Evolutionary conservation across 2,329 filamentous ascomycete genomes (phyloP).

Genomic region (Lasiodiplodia theobromae): DNA sequence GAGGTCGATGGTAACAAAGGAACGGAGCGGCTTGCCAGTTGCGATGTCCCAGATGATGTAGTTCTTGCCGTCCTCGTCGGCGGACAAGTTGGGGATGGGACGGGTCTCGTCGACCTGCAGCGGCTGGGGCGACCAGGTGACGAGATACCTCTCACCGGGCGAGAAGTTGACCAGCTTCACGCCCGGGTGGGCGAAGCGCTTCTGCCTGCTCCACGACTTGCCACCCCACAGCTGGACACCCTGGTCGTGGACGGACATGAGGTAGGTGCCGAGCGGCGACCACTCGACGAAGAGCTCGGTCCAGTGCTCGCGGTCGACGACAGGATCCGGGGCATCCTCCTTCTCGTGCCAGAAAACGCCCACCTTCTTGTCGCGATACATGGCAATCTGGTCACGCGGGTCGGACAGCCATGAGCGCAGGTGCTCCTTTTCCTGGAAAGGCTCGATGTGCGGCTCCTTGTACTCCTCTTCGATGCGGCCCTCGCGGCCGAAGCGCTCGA

Average conservation of each 20-base stretch:
- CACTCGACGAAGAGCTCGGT: constrained; percentile 98
- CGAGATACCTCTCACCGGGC: constrained; percentile 88
- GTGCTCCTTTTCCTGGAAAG: constrained; percentile 92
- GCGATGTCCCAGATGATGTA: constrained; percentile 98
- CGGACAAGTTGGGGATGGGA: constrained; percentile 71
- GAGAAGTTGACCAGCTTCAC: constrained; percentile 98
- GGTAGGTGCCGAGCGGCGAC: constrained; percentile 92
- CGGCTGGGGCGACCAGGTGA: constrained; percentile 94
- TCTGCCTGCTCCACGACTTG: constrained; percentile 84
- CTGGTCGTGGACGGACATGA: constrained; percentile 93
- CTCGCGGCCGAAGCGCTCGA: constrained; percentile 94
- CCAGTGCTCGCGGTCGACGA: constrained; percentile 95
- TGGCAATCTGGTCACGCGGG: constrained; percentile 92
- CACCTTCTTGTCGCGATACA: constrained; percentile 90
- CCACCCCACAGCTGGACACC: constrained; percentile 98
- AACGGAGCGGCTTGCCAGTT: constrained; percentile 86
- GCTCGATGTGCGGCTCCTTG: constrained; percentile 78
- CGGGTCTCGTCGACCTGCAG: constrained; percentile 92
- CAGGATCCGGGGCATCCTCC: constrained; percentile 83
- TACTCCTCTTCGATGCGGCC: constrained; percentile 94
- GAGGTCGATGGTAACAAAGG: constrained; percentile 88
- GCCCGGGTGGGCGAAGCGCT: constrained; percentile 92
- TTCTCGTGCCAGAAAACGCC: constrained; percentile 99
- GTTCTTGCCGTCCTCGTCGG: constrained; percentile 98
- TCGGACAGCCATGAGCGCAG: constrained; percentile 91